A percentile compares a stretch with the other conserved stretches of the same genome.
Conservation (phyloP, 2,329 filamentous ascomycete genomes). For the Graphilbum ipis-grandicollis region DNA sequence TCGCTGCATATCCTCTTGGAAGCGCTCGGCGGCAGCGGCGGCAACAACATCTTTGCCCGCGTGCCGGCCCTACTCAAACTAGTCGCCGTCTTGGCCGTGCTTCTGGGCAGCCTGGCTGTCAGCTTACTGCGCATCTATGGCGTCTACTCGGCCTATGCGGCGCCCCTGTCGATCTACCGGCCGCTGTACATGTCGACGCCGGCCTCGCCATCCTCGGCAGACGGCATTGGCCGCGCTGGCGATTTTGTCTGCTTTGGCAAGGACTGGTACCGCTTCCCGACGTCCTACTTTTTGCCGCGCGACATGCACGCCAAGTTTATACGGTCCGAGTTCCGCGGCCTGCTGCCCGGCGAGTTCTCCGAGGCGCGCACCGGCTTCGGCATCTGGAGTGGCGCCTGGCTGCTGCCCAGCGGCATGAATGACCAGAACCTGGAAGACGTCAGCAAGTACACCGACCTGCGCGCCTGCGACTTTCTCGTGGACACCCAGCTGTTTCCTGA, state of each 20-base stretch:
- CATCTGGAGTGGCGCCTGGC: constrained; percentile 69
- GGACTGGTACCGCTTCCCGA: constrained; percentile 96
- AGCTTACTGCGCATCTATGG: constrained; percentile 59
- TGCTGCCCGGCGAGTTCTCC: constrained; percentile 80
- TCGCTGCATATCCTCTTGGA: constrained; percentile 65
- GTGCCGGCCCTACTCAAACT: constrained; percentile 66
- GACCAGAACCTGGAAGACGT: constrained; percentile 75
- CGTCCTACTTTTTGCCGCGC: constrained; percentile 77
- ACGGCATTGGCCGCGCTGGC: constrained; percentile 32
- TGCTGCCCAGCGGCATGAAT: constrained; percentile 73
- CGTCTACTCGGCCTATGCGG: constrained; percentile 65
- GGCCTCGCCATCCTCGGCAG: constrained; percentile 8
- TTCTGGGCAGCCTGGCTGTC: constrained; percentile 16
- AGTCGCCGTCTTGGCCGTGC: constrained; percentile 27
- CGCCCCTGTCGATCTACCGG: constrained; percentile 55
- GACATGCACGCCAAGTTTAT: constrained; percentile 76
- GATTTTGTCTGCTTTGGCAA: constrained; percentile 79
- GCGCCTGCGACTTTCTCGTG: constrained; percentile 65
- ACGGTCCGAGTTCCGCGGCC: constrained; percentile 72
- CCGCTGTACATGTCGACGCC: constrained; percentile 49
- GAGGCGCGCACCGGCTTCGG: constrained; percentile 54
- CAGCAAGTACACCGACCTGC: constrained; percentile 68
- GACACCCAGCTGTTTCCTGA: too few species aligned
- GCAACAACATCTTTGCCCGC: constrained; percentile 47
- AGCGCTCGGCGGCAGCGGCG: constrained; percentile 53